Base-by-base conservation (phyloP, 148 eudicot genomes). In the Arbutus unedo region DNA sequence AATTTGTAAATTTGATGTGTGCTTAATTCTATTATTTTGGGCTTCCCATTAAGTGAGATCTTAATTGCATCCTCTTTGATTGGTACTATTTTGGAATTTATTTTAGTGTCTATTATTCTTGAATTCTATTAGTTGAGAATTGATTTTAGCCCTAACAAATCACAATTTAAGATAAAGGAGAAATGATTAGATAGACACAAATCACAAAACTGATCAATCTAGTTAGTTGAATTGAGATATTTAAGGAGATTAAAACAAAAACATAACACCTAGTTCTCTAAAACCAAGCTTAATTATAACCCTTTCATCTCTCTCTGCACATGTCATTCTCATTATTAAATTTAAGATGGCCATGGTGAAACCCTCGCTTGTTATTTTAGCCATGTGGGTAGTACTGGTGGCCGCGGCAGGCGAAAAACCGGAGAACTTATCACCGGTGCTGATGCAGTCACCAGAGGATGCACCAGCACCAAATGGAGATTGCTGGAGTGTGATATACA, bases 401-500 rank as follows among this genome's bases (percentile, higher is more conserved):
- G 54, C 81, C 0, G 71, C 14, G 54, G 45, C 10, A 16, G 16
- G 19, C 21, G 59, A 48, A 16, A 16, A 43, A 5, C 31, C 67
- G 7, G 2, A 9, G 23, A 56, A 19, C 3, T 2, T 6, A 3
- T 74, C 54, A 8, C 70, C 4, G 50, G n/a, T n/a, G n/a, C n/a
- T n/a, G n/a, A 2, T 25, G 4, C 71, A 45, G 81, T 9, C 18
- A 0, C 70, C 38, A 70, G 38, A 8, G 21, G 16, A 2, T 48
- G 79, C 64, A 0, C 57, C 56, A 8, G 1, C 43, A n/a, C 45
- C 31, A 50, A 14, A 0, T 11, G 21, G 13, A 5, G 84, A 82
- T 25, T 82, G 84, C 14, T 2, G n/a, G 2, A 60, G 62, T 6
- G n/a, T 82, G 53, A 74, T 85, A 6, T 82, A 70, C 43, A 6